Base-by-base conservation (phyloP, 2,329 filamentous ascomycete genomes). In the Aphanocladium album region DNA sequence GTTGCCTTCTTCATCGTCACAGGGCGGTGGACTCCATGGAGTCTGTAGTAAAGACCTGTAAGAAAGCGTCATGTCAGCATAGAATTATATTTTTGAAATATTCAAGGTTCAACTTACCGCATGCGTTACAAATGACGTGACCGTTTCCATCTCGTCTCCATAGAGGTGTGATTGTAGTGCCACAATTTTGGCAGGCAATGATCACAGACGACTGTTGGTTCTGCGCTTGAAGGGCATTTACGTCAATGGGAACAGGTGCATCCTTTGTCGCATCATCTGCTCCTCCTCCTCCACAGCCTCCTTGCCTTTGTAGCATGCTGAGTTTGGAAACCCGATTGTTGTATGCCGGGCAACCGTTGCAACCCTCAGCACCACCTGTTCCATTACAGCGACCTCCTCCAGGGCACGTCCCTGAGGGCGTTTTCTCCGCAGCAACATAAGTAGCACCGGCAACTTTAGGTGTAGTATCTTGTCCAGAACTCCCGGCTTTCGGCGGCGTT, bases 1-100 rank as follows among this genome's bases (percentile, higher is more conserved):
- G 96, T 90, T 3, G 91, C 89, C 74, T 97, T 98, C 76, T 98
- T 99, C 95, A 99, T 98, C n/a, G 91, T 91, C 5, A 95, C 91
- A 0, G 95, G 95, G 46, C 95, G 85, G 74, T 97, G 93, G 33
- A 92, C 87, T 59, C 93, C 93, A 72, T 99, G 95, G 2, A 99
- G 85, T 74, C 98, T 98, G 78, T 96, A 92, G 74, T 99, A 99
- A 3, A 99, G 79, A 5, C 93, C 92, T 96, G 66, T 4, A 27
- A 23, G 14, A 9, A 17, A 12, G 17, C 30, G 30, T 11, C 3
- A 21, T 4, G 17, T 62, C 49, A 60, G 51, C 14, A 57, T 52
- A 19, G 6, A 5, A 9, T 30, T 30, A 39, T 6, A 27, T 12
- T 17, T 25, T 23, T 16, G 21, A 53, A 4, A 43, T 2, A n/a